Evolutionary conservation across 495 filamentous ascomycete genomes (phyloP).

Genomic region (Tuber microsphaerosporum): DNA sequence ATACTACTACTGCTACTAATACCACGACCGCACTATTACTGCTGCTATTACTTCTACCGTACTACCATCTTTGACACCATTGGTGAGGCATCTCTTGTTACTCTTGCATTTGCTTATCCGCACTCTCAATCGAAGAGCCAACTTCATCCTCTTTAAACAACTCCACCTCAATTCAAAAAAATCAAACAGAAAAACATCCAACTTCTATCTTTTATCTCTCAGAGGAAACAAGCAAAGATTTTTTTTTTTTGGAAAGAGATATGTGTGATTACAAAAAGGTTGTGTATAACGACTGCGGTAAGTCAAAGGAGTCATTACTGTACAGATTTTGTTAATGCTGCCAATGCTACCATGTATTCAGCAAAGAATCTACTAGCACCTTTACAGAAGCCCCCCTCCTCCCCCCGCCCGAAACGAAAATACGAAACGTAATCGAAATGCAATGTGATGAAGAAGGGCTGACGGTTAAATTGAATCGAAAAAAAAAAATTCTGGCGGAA

Average conservation of each 20-base stretch:
- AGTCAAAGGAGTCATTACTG: slow-evolving; percentile 17
- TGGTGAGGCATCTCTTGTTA: background rate
- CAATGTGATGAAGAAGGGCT: background rate
- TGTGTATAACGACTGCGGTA: slow-evolving; percentile 45
- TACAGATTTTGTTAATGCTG: background rate
- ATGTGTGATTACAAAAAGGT: slow-evolving; percentile 54
- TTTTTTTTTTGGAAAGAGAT: slow-evolving; percentile 11
- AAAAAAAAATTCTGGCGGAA: slow-evolving; percentile 1
- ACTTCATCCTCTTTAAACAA: background rate
- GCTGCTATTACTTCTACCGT: background rate
- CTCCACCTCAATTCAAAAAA: background rate
- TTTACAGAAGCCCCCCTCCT: background rate
- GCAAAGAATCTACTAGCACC: slow-evolving; percentile 1
- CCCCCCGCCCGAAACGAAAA: background rate
- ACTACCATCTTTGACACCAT: background rate
- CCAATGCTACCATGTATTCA: slow-evolving; percentile 1
- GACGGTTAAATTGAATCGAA: background rate
- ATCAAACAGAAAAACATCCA: background rate
- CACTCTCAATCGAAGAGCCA: background rate
- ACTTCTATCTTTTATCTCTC: slow-evolving; percentile 8
- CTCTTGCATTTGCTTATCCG: background rate
- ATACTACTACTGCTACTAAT: background rate
- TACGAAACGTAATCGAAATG: background rate
- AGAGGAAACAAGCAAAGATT: slow-evolving; percentile 13
- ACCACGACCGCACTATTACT: background rate